Evolutionary conservation across 768 basidiomycete species (phyloP).

Genomic region (Gautieria morchelliformis): DNA sequence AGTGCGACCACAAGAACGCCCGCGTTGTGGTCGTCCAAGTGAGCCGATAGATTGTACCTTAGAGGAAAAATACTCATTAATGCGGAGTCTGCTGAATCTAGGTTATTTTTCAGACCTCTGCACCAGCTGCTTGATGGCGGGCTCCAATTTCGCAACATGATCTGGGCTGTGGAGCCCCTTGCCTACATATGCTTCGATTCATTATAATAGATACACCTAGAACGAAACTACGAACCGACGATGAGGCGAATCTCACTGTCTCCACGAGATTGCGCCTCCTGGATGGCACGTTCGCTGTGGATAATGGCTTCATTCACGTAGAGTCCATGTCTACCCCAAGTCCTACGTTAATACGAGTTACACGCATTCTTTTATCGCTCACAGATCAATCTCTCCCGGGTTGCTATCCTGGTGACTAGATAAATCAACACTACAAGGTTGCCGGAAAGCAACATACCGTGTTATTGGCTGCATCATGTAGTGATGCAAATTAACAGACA

Average conservation of each 20-base stretch:
- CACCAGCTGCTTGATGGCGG: slow-evolving; percentile 84
- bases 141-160: slow-evolving; percentile 79
- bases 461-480: slow-evolving; percentile 55
- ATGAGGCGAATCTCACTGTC: slow-evolving; percentile 66
- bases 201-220: neutral
- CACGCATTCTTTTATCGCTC: neutral
- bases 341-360: neutral
- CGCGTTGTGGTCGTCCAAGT: slow-evolving; percentile 68
- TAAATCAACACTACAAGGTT: neutral
- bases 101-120: slow-evolving; percentile 41
- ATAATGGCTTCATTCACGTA: slow-evolving; percentile 89
- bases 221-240: slow-evolving; percentile 49
- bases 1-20: slow-evolving; percentile 81
- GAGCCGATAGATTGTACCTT: slow-evolving; percentile 64
- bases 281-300: slow-evolving; percentile 60
- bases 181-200: slow-evolving; percentile 28
- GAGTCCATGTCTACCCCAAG: slow-evolving; percentile 53
- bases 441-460: slow-evolving; percentile 29
- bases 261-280: slow-evolving; percentile 53
- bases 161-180: slow-evolving; percentile 80
- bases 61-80: neutral
- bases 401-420: slow-evolving; percentile 40
- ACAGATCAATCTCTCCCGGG: slow-evolving; percentile 69
- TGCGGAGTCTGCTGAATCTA: neutral
- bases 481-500: neutral